A percentile compares a stretch with the other conserved stretches of the same genome.
Conservation (phyloP, 257 asterid genomes). For the Henckelia pumila region DNA sequence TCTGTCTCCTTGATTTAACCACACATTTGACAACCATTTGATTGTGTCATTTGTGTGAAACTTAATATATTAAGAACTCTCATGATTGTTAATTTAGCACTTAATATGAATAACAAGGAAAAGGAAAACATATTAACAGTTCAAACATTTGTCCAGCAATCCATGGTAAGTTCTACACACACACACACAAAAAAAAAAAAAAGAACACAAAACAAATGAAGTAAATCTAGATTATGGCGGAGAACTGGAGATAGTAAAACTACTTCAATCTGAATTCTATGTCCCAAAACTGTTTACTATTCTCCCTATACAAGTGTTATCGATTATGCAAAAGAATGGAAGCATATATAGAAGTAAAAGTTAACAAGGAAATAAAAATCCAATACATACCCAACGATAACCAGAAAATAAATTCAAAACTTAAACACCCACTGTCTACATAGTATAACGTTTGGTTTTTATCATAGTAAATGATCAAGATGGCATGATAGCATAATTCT, state of each 20-base stretch:
- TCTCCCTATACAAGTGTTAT: background rate
- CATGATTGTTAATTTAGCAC: background rate
- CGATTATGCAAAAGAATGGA: background rate
- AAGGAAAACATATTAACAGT: background rate
- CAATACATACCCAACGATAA: background rate
- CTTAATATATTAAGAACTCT: background rate
- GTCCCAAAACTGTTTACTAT: background rate
- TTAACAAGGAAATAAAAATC: background rate
- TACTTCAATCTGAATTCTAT: background rate
- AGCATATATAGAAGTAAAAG: background rate
- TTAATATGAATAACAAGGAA: background rate
- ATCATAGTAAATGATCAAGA: background rate
- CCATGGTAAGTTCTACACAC: background rate
- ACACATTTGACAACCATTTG: background rate
- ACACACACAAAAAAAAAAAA: too few relatives aligned
- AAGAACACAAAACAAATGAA: too few relatives aligned
- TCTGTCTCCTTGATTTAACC: background rate
- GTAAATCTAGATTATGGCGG: too few relatives aligned
- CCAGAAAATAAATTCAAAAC: slow-evolving; percentile 12
- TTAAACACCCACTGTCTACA: background rate
- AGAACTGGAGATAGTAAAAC: too few relatives aligned
- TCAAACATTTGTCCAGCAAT: background rate
- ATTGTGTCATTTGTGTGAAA: background rate
- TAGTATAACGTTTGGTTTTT: background rate
- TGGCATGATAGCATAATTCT: slow-evolving; percentile 20